Percentiles rank a stretch among this genome's conserved stretches.
phyloP scores from a whole-genome alignment of 2,329 filamentous ascomycete species.

The Phaeosphaeria sp. region DNA sequence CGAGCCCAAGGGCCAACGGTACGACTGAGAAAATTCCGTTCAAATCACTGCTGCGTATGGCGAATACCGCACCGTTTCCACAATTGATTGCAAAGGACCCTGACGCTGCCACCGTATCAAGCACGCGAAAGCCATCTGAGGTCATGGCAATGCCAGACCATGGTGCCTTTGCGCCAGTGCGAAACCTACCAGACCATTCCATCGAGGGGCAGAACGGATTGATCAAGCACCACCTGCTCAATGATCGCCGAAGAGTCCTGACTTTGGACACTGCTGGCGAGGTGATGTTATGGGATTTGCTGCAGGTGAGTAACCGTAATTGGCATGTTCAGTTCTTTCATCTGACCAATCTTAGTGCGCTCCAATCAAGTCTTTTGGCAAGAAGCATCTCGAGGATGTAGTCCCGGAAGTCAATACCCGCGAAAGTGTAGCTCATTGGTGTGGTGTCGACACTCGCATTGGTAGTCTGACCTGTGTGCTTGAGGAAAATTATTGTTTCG shows the following conservation, averaged over 20 bases:
- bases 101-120: slow-evolving; percentile 61
- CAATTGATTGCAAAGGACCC: slow-evolving; percentile 58
- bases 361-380: slow-evolving; percentile 90
- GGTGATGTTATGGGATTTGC: slow-evolving; percentile 91
- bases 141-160: slow-evolving; percentile 53
- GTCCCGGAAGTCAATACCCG: slow-evolving; percentile 83
- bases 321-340: background rate
- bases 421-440: slow-evolving; percentile 94
- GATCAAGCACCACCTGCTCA: slow-evolving; percentile 90
- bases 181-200: slow-evolving; percentile 55
- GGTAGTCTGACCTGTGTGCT: slow-evolving; percentile 89
- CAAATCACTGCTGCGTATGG: slow-evolving; percentile 80
- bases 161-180: slow-evolving; percentile 45
- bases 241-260: slow-evolving; percentile 85
- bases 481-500: slow-evolving; percentile 95
- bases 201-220: slow-evolving; percentile 95
- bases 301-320: slow-evolving; percentile 67
- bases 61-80: slow-evolving; percentile 81
- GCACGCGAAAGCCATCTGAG: slow-evolving; percentile 65
- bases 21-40: slow-evolving; percentile 69
- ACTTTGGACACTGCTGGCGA: slow-evolving; percentile 95
- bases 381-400: slow-evolving; percentile 91
- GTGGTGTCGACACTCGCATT: slow-evolving; percentile 90
- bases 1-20: slow-evolving; percentile 41
- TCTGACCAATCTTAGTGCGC: slow-evolving; percentile 66